Percentiles rank a stretch among this genome's conserved stretches.
Conservation (phyloP, 1,284 basidiomycete genomes). For the Microbotryum violaceum region DNA sequence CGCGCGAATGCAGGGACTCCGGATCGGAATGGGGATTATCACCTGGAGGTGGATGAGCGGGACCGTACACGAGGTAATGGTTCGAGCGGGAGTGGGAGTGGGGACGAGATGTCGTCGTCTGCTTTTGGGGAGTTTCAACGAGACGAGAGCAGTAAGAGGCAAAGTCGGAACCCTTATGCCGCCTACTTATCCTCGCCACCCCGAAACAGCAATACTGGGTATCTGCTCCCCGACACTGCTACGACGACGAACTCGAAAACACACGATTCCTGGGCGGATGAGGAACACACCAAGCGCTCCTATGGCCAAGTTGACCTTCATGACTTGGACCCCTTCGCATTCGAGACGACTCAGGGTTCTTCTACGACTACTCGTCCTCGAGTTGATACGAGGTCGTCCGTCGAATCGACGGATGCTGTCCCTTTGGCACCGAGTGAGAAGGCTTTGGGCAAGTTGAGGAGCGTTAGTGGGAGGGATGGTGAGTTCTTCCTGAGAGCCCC, state of each 20-base stretch:
- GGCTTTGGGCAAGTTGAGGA: constrained; percentile 34
- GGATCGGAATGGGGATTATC: constrained; percentile 1
- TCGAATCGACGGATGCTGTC: too few relatives aligned
- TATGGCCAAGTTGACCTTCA: too few relatives aligned
- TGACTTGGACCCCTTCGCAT: too few relatives aligned
- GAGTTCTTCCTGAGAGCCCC: not conserved
- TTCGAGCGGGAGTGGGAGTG: not conserved
- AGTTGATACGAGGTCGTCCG: too few relatives aligned
- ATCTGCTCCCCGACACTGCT: too few relatives aligned
- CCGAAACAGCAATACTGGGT: too few relatives aligned
- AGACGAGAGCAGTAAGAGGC: too few relatives aligned
- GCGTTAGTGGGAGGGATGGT: constrained; percentile 22
- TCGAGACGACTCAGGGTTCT: too few relatives aligned
- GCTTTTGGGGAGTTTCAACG: not conserved
- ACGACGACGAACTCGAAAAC: constrained; percentile 4
- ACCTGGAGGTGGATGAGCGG: not conserved
- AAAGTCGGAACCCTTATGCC: too few relatives aligned
- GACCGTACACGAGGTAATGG: not conserved
- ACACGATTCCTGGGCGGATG: too few relatives aligned
- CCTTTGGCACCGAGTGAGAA: constrained; percentile 22
- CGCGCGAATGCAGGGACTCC: constrained; percentile 4
- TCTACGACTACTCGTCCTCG: too few relatives aligned
- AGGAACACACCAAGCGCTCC: too few relatives aligned
- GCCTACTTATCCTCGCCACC: not conserved
- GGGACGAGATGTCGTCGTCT: not conserved